Conservation (phyloP, 2,329 filamentous ascomycete species). For the Aspergillus cejpii region DNA sequence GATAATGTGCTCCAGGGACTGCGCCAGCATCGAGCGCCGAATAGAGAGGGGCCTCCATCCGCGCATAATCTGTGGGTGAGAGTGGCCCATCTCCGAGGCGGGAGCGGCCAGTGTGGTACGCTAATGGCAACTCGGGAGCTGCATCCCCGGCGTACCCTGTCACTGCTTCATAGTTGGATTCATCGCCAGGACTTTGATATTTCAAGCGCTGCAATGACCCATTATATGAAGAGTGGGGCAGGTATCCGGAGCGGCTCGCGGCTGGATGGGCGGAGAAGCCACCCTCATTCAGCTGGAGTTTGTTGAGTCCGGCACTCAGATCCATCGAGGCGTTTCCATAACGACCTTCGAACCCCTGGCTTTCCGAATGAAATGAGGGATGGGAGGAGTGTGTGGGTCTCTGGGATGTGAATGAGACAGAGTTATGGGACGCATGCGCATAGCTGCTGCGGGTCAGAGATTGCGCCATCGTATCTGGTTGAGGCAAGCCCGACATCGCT, state of each 20-base stretch:
- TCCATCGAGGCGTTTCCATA: conserved; percentile 27
- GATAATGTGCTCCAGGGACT: conserved; percentile 31
- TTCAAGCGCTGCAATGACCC: conserved; percentile 42
- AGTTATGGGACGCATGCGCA: conserved; percentile 33
- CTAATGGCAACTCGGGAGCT: conserved; percentile 27
- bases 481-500: conserved; percentile 26
- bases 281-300: conserved; percentile 32
- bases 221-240: conserved; percentile 41
- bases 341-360: conserved; percentile 29
- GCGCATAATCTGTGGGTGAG: conserved; percentile 44
- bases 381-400: conserved; percentile 34
- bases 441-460: conserved; percentile 23
- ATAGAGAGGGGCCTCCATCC: conserved; percentile 43
- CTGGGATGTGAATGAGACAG: conserved; percentile 28
- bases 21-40: conserved; percentile 42
- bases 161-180: conserved; percentile 25
- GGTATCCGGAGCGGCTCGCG: conserved; percentile 25
- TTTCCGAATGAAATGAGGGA: conserved; percentile 37
- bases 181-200: conserved; percentile 29
- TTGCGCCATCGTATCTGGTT: conserved; percentile 26
- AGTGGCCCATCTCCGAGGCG: conserved; percentile 42
- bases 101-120: conserved; percentile 34
- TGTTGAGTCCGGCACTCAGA: conserved; percentile 27
- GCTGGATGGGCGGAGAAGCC: conserved; percentile 29
- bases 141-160: conserved; percentile 24